A percentile compares a stretch with the other conserved stretches of the same genome.
These are phyloP conservation scores for Sugiyamaella americana DNA, from an alignment of 805 yeast species.

Conservation along the genomic window DNA sequence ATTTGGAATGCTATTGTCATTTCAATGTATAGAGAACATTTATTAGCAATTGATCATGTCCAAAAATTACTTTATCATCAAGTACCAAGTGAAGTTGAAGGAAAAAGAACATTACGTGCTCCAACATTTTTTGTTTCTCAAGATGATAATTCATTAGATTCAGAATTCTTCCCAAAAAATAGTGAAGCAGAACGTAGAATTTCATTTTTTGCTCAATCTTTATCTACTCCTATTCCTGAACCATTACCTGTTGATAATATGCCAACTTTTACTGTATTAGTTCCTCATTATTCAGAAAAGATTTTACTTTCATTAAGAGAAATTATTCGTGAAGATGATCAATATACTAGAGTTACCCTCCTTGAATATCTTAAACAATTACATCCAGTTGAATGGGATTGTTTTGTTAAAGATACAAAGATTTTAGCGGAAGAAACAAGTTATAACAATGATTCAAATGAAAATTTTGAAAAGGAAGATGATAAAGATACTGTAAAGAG, in stretches of 20 bases:
- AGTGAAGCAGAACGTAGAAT: constrained; percentile 99
- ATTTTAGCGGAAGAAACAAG: constrained; percentile 66
- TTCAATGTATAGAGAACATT: constrained; percentile 99
- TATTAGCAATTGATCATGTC: constrained; percentile 96
- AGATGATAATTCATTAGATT: constrained; percentile 88
- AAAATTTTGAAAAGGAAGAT: constrained; percentile 41
- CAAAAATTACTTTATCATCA: constrained; percentile 96
- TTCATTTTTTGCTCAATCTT: constrained; percentile 97
- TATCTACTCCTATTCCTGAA: constrained; percentile 98
- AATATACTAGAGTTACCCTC: constrained; percentile 88
- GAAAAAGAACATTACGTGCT: constrained; percentile 96
- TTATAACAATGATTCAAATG: constrained; percentile 18
- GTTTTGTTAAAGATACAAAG: constrained; percentile 94
- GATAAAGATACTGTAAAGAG: constrained; percentile 70
- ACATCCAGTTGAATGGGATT: constrained; percentile 96
- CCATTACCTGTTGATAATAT: constrained; percentile 98
- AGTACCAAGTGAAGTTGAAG: constrained; percentile 97
- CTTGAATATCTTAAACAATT: constrained; percentile 91
- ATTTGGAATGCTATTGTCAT: constrained; percentile 99
- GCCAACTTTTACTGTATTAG: constrained; percentile 97
- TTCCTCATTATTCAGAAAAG: constrained; percentile 96
- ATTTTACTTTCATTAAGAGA: constrained; percentile 89
- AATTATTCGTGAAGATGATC: constrained; percentile 95
- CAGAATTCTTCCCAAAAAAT: constrained; percentile 94
- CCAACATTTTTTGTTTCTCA: constrained; percentile 98